Evolutionary conservation across 495 filamentous ascomycete species (phyloP), one percentile per base, ranked within the genome.

Genomic region (Aspergillus leporis): DNA sequence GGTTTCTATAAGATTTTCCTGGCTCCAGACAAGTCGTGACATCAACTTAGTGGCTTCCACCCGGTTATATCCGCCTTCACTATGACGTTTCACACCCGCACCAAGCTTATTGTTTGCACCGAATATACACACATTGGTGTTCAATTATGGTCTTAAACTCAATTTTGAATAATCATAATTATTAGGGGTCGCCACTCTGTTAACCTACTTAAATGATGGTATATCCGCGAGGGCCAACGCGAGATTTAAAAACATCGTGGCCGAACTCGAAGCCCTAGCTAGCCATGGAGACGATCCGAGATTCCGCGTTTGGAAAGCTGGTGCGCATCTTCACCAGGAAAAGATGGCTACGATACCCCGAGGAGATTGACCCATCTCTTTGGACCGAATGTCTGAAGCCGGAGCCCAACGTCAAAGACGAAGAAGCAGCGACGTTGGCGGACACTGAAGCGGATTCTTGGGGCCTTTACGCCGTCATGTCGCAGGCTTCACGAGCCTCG

Each of bases 321-420:
- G 54, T 78, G 5, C 73, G 73, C 32, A 46, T 76, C 3, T 53
- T 70, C 36, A 72, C 62, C 23, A 64, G 55, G 16, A 40, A 51
- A 9, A 61, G 56, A 53, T 53, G 48, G 1, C 54, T 77, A 18
- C 69, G 56, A 51, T 78, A 70, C 50, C 65, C 70, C 40, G 75
- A 78, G 62, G 75, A 76, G 45, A 58, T 58, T 47, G 67, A 76
- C 56, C 32, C 59, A 0, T 68, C 61, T 28, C 14, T 71, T 53
- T 76, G 74, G 73, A 66, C 68, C 22, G 55, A 64, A 52, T 76
- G 74, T 32, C 51, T 74, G 23, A 67, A 71, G 53, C 70, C 68
- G 4, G 67, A 61, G 21, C 57, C 61, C 18, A 63, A 69, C 63
- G 64, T 64, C 3, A 62, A 74, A 21, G 58, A 70, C 53, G 68